Base-by-base conservation (phyloP, 2,329 filamentous ascomycete genomes). In the Hymenoscyphus fructigenus region DNA sequence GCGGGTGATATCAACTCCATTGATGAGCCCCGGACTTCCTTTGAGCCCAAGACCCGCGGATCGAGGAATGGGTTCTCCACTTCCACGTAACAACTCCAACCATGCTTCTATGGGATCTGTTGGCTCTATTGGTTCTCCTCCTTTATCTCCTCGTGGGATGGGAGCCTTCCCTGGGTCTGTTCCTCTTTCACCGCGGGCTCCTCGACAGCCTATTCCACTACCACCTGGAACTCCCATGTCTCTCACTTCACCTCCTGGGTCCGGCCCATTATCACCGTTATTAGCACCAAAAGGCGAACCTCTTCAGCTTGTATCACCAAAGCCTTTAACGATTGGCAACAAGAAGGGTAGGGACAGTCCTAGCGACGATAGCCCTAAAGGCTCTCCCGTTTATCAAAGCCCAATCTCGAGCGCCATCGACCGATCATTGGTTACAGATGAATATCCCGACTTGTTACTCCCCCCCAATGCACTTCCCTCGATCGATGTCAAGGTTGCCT, bases 391-490 rank as follows among this genome's bases (percentile, higher is more conserved):
- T 41, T 56, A 56, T 23, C 61, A 77, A 7, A 82, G 78, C 65
- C 0, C 63, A 34, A 41, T 36, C n/a, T 50, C 80, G 80, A 67
- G 81, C 80, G 79, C 81, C 64, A 86, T 97, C 26, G 96, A 88
- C 75, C 89, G 84, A 71, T 92, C 92, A 0, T 84, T 97, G 26
- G 83, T 92, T 5, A 92, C 90, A 0, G 92, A 97, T 0, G 91
- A 96, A 69, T 94, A 93, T 75, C 93, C 94, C 0, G 91, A 92
- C 67, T 83, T 98, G 7, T 79, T 98, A 26, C 82, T 99, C 1
- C 88, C 93, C 10, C 94, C 95, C 0, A 96, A 96, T 75, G 93
- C 93, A 5, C 82, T 99, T 7, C 91, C 92, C 3, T 92, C 91
- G 1, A 90, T 99, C 63, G 86, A 91, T 68, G 88, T 97, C 58